Base-by-base conservation (phyloP, 2,329 filamentous ascomycete genomes). In the Graphium sp. region DNA sequence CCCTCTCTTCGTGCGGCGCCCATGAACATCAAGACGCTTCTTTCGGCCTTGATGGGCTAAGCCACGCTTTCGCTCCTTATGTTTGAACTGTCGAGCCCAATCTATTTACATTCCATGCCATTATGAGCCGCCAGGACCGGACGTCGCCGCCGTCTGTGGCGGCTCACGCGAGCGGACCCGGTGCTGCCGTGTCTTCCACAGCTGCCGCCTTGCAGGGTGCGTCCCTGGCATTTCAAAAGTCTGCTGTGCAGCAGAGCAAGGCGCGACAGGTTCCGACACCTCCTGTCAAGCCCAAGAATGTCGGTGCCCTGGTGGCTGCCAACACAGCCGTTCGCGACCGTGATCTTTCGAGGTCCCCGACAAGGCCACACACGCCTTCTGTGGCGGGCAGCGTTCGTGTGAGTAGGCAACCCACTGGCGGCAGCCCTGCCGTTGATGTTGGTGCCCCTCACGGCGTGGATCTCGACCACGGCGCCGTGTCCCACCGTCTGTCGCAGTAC, bases 171-270 rank as follows among this genome's bases (percentile, higher is more conserved):
- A 53, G 43, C 48, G 37, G 43, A 22, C 20, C 20, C 20, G 20
- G n/a, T 8, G 20, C 7, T 24, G n/a, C 22, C n/a, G 22, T 14
- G 22, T 7, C 22, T 6, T 14, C 44, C 44, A 46, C 58, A 10
- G 60, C 62, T 27, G 48, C 56, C 6, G 63, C 64, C 28, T 48
- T 70, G 32, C 56, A 52, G 33, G 66, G 66, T 29, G 66, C 66
- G 7, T 61, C 59, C 8, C 53, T 70, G 16, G 66, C 66, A 13
- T 72, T 71, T 35, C 51, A 54, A 36, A 58, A 56, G 26, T 48
- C 5, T 64, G 66, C 35, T 66, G 74, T 35, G 71, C 71, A n/a
- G n/a, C n/a, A n/a, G n/a, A n/a, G n/a, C n/a, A n/a, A n/a, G n/a
- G n/a, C n/a, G n/a, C n/a, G n/a, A n/a, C n/a, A n/a, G n/a, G n/a